phyloP scores from a whole-genome alignment of 768 basidiomycete genomes.

The Lenzites betulinus region DNA sequence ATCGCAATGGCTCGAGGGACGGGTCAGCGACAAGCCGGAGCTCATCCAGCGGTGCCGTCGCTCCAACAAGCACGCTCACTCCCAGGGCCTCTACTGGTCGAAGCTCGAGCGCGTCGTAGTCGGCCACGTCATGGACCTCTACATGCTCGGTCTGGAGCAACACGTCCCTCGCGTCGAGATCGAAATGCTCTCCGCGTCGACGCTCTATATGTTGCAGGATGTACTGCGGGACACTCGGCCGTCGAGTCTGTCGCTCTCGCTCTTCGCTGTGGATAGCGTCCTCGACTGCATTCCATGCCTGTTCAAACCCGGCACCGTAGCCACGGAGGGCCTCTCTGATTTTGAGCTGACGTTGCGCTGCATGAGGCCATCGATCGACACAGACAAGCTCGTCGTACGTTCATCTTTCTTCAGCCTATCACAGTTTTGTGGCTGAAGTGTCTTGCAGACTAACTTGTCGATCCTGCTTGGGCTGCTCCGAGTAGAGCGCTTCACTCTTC shows the following conservation, averaged over 20 bases:
- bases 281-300: conserved; percentile 4
- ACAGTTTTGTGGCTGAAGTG: background rate
- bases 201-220: conserved; percentile 1
- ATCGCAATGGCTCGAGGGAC: background rate
- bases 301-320: background rate
- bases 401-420: background rate
- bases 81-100: background rate
- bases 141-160: conserved; percentile 4
- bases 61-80: conserved; percentile 2
- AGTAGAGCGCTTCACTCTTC: background rate
- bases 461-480: background rate
- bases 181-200: conserved; percentile 6
- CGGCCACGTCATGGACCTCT: conserved; percentile 11
- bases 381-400: conserved; percentile 6
- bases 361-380: background rate
- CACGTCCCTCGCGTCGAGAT: conserved; percentile 1
- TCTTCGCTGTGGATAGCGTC: conserved; percentile 4
- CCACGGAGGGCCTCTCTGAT: background rate
- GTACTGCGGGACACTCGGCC: conserved; percentile 6
- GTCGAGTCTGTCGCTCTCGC: background rate
- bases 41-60: conserved; percentile 7
- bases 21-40: background rate
- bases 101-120: background rate
- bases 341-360: conserved; percentile 1
- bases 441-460: background rate